Evolutionary conservation across 2,329 filamentous ascomycete genomes (phyloP).

Genomic region (Moelleriella libera): DNA sequence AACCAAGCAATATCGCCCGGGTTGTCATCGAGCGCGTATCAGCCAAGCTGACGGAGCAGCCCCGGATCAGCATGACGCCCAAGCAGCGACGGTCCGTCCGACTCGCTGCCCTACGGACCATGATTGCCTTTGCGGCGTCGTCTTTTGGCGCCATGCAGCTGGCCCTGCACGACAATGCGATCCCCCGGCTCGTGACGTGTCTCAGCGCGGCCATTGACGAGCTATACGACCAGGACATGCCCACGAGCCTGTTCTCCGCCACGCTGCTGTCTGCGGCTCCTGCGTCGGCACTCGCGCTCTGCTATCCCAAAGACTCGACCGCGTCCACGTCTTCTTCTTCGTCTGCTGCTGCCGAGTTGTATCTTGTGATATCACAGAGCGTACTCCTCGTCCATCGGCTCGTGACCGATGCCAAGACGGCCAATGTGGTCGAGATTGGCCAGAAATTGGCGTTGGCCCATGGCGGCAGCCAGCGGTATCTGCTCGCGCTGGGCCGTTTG

Average conservation of each 20-base stretch:
- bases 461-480: slow-evolving; percentile 68
- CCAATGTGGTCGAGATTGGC: slow-evolving; percentile 43
- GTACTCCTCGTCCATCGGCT: slow-evolving; percentile 37
- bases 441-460: slow-evolving; percentile 55
- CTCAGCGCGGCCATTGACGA: slow-evolving; percentile 53
- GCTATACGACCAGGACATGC: slow-evolving; percentile 46
- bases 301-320: slow-evolving; percentile 7
- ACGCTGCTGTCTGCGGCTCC: slow-evolving; percentile 6
- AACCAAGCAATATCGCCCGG: slow-evolving; percentile 26
- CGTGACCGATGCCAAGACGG: slow-evolving; percentile 31
- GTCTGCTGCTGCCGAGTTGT: too few species aligned
- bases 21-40: slow-evolving; percentile 49
- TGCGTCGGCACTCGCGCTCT: slow-evolving; percentile 2
- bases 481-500: slow-evolving; percentile 68
- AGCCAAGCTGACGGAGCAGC: slow-evolving; percentile 43
- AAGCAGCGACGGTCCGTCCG: slow-evolving; percentile 27
- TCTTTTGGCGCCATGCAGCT: slow-evolving; percentile 51
- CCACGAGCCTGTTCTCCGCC: slow-evolving; percentile 20
- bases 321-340: too few species aligned
- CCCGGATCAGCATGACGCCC: slow-evolving; percentile 20
- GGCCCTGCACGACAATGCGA: slow-evolving; percentile 50
- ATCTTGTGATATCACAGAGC: slow-evolving; percentile 31
- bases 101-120: slow-evolving; percentile 34
- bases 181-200: slow-evolving; percentile 62
- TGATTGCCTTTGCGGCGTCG: slow-evolving; percentile 47